Evolutionary conservation across 805 yeast species (phyloP).

Genomic region (Pichia insulana): DNA sequence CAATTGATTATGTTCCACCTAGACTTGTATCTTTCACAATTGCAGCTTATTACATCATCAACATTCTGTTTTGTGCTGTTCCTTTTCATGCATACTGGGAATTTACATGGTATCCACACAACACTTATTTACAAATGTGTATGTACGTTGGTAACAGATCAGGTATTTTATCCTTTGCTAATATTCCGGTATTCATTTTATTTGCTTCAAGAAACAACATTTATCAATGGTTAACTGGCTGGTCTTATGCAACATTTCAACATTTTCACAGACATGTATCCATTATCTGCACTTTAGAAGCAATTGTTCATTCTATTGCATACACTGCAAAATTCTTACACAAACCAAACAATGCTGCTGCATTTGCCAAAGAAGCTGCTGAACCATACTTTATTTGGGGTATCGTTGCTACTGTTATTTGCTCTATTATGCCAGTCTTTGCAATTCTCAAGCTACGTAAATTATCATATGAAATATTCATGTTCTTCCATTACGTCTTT

Average conservation of each 20-base stretch:
- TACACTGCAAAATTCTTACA: neutral
- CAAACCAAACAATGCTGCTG: neutral
- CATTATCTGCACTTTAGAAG: constrained; percentile 26
- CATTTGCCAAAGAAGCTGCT: neutral
- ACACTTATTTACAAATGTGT: neutral
- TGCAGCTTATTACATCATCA: constrained; percentile 2
- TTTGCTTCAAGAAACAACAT: constrained; percentile 42
- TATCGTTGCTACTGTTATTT: constrained; percentile 32
- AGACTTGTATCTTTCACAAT: constrained; percentile 8
- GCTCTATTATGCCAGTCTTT: constrained; percentile 38
- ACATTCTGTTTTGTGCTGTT: constrained; percentile 8
- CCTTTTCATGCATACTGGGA: constrained; percentile 1
- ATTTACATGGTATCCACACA: neutral
- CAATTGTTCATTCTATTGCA: neutral
- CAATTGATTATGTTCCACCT: constrained; percentile 8
- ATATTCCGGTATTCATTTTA: constrained; percentile 33
- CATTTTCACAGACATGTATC: constrained; percentile 47
- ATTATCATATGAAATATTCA: constrained; percentile 13
- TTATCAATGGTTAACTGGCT: constrained; percentile 34
- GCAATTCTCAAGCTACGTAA: constrained; percentile 29
- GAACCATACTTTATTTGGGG: constrained; percentile 24
- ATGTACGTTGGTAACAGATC: constrained; percentile 20
- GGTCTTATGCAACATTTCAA: constrained; percentile 35
- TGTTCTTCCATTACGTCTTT: constrained; percentile 37
- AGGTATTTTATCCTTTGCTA: constrained; percentile 32